Evolutionary conservation across 306 rosid genomes (phyloP), one percentile per base, ranked within the genome.

Genomic region (Ormosia emarginata): DNA sequence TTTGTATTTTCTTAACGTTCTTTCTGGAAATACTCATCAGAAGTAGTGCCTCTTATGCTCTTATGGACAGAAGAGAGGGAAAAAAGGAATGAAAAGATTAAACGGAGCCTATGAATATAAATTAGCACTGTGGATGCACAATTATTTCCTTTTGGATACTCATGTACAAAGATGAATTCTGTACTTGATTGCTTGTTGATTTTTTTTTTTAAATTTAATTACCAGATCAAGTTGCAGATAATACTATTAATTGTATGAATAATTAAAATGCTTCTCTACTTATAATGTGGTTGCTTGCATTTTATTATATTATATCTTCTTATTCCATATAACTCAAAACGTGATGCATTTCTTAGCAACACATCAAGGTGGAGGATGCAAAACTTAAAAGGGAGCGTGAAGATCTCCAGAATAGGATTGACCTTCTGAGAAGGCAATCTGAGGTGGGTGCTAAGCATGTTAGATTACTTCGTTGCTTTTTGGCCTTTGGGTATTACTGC

Each of bases 381-480:
- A 86, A 86, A 71, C 88, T 86, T 74, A 93, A 88, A 87, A 89
- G 86, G 86, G 71, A 77, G 40, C 97, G 90, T 36, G 98, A 93
- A 77, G 98, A 95, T 86, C 89, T 95, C 64, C 99, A 92, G 82
- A 83, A 85, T 76, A 90, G 86, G 88, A 82, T 93, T 84, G 98
- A 93, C 76, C 77, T 88, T 84, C 84, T 95, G 69, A 90, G 88
- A 79, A 93, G 68, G 89, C 99, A 89, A 82, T 90, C 96, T 77
- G 99, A 95, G 81, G 99, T 95, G 78, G 77, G 98, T 84, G 66
- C 77, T 79, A 44, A 63, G 44, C 39, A 61, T 61, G 76, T 41
- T 65, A 24, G 57, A 67, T 43, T 63, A 71, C 71, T 18, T 65
- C 64, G 30, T 61, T 13, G 15, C 79, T 67, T 64, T 81, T 69